These are phyloP conservation scores for Nitzschia sp. DNA, from an alignment of 108 stramenopile genomes.

Conservation along the genomic window DNA sequence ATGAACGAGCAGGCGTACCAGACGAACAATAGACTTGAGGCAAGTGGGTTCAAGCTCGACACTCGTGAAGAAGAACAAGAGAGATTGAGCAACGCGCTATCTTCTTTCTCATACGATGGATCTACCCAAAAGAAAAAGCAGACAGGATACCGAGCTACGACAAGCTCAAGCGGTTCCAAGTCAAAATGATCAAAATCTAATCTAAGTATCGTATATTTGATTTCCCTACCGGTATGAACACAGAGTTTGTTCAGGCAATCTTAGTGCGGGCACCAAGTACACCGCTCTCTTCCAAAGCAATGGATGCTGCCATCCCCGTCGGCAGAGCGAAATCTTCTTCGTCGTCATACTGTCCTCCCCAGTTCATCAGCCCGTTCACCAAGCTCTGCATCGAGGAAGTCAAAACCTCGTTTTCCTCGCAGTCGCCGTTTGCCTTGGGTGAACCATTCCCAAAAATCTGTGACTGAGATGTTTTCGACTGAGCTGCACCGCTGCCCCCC, in stretches of 20 bases:
- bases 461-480: background rate
- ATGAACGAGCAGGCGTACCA: conserved; percentile 48
- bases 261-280: conserved; percentile 7
- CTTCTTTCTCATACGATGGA: conserved; percentile 52
- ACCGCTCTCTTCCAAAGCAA: conserved; percentile 48
- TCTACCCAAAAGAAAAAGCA: conserved; percentile 28
- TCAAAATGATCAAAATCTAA: conserved; percentile 6
- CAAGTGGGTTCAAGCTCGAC: conserved; percentile 55
- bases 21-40: conserved; percentile 57
- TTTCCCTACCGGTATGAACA: background rate
- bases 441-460: background rate
- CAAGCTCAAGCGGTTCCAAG: background rate
- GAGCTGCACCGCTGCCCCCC: background rate
- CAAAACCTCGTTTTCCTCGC: conserved; percentile 37
- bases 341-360: conserved; percentile 73
- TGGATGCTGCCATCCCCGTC: conserved; percentile 63
- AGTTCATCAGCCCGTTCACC: conserved; percentile 86
- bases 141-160: background rate
- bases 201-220: background rate
- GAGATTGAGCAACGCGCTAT: conserved; percentile 29
- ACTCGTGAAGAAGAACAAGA: conserved; percentile 50
- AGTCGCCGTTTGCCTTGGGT: background rate
- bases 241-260: background rate
- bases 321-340: conserved; percentile 62
- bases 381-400: conserved; percentile 84